phyloP scores from a whole-genome alignment of 2,329 filamentous ascomycete genomes.

The Xylariaceae sp. region DNA sequence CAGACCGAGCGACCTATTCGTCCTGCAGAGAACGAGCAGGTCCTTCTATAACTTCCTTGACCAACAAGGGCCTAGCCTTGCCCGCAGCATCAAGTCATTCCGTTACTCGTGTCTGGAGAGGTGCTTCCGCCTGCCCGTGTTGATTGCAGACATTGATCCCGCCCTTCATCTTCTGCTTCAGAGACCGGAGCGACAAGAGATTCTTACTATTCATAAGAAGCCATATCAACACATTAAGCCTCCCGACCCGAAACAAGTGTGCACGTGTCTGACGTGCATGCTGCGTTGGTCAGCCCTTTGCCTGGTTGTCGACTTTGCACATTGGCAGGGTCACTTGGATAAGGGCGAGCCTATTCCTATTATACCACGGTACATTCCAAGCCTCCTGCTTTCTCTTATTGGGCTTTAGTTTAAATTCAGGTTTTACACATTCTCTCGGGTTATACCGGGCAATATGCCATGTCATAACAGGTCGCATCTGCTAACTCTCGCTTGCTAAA shows the following conservation, averaged over 20 bases:
- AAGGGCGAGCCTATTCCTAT: slow-evolving; percentile 48
- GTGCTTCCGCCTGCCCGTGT: slow-evolving; percentile 49
- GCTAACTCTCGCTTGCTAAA: no score
- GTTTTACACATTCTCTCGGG: no score
- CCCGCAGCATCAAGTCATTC: slow-evolving; percentile 37
- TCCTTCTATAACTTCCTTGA: slow-evolving; percentile 41
- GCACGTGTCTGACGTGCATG: slow-evolving; percentile 55
- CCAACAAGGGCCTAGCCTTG: slow-evolving; percentile 41
- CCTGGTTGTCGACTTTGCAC: slow-evolving; percentile 51
- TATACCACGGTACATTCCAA: slow-evolving; percentile 34
- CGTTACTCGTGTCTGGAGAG: slow-evolving; percentile 49
- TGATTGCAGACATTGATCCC: slow-evolving; percentile 34
- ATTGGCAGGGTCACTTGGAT: slow-evolving; percentile 53
- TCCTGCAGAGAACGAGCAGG: slow-evolving; percentile 39
- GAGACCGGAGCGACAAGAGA: slow-evolving; percentile 37
- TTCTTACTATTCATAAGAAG: slow-evolving; percentile 43
- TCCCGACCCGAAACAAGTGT: slow-evolving; percentile 44
- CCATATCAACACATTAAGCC: slow-evolving; percentile 49
- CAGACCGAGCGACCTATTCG: slow-evolving; percentile 48
- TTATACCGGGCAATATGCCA: no score
- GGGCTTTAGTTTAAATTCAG: no score
- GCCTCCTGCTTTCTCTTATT: no score
- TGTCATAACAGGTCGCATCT: no score
- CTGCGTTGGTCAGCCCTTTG: slow-evolving; percentile 54
- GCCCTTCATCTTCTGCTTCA: slow-evolving; percentile 23